Evolutionary conservation across 108 stramenopile genomes (phyloP).

Genomic region (Pseudonitzschia multistriata): DNA sequence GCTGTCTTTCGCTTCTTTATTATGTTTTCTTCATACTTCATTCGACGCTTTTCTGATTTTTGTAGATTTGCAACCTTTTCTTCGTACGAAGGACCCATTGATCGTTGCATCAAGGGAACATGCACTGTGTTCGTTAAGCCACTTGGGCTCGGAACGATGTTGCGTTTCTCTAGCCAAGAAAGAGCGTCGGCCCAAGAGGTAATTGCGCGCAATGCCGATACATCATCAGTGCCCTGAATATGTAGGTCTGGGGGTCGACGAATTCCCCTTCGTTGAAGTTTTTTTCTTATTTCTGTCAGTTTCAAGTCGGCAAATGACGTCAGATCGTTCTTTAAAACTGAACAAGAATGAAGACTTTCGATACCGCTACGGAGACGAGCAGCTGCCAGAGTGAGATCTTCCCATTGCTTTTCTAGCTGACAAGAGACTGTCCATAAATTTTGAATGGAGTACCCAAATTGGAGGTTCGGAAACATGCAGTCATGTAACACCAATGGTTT

Average conservation of each 20-base stretch:
- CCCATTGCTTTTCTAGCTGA: constrained; percentile 73
- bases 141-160: constrained; percentile 31
- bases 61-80: constrained; percentile 74
- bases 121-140: constrained; percentile 55
- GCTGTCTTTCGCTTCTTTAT: constrained; percentile 75
- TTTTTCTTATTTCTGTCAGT: constrained; percentile 46
- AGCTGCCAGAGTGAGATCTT: constrained; percentile 64
- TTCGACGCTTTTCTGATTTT: constrained; percentile 53
- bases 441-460: constrained; percentile 61
- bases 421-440: constrained; percentile 73
- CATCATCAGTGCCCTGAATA: not conserved
- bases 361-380: constrained; percentile 67
- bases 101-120: constrained; percentile 65
- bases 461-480: constrained; percentile 78
- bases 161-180: constrained; percentile 26
- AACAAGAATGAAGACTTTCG: constrained; percentile 39
- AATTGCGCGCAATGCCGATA: not conserved
- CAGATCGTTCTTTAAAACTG: constrained; percentile 53
- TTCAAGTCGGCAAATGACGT: constrained; percentile 38
- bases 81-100: constrained; percentile 82
- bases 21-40: constrained; percentile 73
- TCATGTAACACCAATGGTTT: constrained; percentile 88
- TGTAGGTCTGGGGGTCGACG: not conserved
- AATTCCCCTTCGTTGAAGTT: constrained; percentile 28
- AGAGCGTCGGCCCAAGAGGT: constrained; percentile 49